phyloP scores from a whole-genome alignment of 352 stramenopile species.

The Globisporangium paroecandrum region DNA sequence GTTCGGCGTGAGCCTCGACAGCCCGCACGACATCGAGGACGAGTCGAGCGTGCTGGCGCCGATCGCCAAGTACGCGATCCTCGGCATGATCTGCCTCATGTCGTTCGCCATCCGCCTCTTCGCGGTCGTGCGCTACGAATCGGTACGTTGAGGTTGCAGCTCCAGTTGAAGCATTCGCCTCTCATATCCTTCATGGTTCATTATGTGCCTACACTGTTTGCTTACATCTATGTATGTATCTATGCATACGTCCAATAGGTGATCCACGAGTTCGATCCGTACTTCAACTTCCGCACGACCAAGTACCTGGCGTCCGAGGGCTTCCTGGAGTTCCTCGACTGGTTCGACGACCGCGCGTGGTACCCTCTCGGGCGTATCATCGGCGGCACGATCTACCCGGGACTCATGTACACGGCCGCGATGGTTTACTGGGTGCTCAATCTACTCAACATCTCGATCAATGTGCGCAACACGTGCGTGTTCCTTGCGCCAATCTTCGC shows the following conservation, averaged over 20 bases:
- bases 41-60: constrained; percentile 68
- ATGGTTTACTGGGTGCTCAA: constrained; percentile 90
- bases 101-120: constrained; percentile 93
- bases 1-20: constrained; percentile 66
- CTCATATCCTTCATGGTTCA: neutral
- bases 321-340: constrained; percentile 96
- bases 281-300: constrained; percentile 99
- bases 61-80: constrained; percentile 87
- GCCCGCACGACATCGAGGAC: constrained; percentile 60
- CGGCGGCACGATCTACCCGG: constrained; percentile 92
- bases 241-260: constrained; percentile 29
- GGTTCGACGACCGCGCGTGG: constrained; percentile 97
- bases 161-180: neutral
- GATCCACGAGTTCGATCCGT: constrained; percentile 92
- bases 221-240: neutral
- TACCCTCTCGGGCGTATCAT: constrained; percentile 93
- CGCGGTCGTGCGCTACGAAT: constrained; percentile 92
- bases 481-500: constrained; percentile 91
- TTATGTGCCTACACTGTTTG: constrained; percentile 7
- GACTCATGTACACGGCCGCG: constrained; percentile 89
- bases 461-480: constrained; percentile 91
- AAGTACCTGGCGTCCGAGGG: constrained; percentile 94
- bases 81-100: constrained; percentile 91
- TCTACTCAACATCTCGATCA: constrained; percentile 90
- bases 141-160: constrained; percentile 40